Evolutionary conservation across 768 basidiomycete species (phyloP).

Genomic region (Lactarius indigo): DNA sequence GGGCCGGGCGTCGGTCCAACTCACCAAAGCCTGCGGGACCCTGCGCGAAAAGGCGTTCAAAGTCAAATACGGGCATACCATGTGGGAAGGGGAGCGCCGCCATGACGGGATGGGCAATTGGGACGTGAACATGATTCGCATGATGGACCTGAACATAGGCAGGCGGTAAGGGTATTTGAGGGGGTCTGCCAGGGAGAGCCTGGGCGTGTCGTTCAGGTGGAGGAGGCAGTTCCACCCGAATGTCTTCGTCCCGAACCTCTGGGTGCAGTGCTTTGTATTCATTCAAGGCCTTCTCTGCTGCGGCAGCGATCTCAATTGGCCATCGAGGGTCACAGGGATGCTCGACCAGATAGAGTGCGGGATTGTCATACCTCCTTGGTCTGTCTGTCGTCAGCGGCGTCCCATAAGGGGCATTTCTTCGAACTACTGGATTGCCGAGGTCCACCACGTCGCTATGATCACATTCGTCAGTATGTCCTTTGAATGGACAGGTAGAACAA

Average conservation of each 20-base stretch:
- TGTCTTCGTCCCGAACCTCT: conserved; percentile 53
- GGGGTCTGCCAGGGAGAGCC: neutral
- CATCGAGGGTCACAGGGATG: neutral
- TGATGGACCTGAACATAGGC: conserved; percentile 20
- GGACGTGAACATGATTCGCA: conserved; percentile 15
- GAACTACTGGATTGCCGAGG: conserved; percentile 10
- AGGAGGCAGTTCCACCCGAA: conserved; percentile 63
- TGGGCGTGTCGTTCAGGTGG: neutral
- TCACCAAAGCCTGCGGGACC: neutral
- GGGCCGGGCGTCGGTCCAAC: neutral
- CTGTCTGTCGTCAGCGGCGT: conserved; percentile 60
- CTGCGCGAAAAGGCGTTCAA: conserved; percentile 9
- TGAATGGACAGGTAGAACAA: neutral
- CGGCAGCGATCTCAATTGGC: conserved; percentile 56
- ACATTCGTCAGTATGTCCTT: neutral
- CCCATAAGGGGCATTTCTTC: conserved; percentile 65
- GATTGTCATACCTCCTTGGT: conserved; percentile 51
- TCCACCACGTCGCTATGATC: conserved; percentile 14
- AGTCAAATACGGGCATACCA: neutral
- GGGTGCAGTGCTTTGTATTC: conserved; percentile 58
- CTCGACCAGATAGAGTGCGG: neutral
- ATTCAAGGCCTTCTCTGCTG: conserved; percentile 62
- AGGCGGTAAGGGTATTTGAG: neutral
- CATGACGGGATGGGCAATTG: conserved; percentile 19
- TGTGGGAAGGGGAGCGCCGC: conserved; percentile 6